Base-by-base conservation (phyloP, 768 basidiomycete genomes). In the Auriscalpium microsporum region DNA sequence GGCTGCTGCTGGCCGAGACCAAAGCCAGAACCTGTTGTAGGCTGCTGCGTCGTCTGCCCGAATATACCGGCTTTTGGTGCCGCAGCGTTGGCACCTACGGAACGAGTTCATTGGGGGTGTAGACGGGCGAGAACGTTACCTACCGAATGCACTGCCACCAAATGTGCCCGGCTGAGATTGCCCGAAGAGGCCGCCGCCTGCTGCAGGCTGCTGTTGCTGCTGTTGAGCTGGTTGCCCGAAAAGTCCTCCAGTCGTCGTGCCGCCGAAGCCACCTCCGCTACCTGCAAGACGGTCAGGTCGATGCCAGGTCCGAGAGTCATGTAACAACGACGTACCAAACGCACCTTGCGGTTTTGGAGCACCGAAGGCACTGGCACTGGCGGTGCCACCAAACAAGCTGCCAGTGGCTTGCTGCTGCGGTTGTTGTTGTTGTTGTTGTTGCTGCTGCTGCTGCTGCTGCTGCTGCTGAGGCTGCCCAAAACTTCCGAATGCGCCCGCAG, bases 171-270 rank as follows among this genome's bases (percentile, higher is more conserved):
- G 49, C 49, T 58, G 58, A 47, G 53, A 46, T 50, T 67, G 65
- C n/a, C 66, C 67, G 50, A 73, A 73, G 10, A 70, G 52, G 3
- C 70, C 62, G 17, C 57, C 58, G n/a, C 67, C 61, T 40, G 66
- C 52, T 40, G 63, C 55, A 19, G 63, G 66, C 52, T 74, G 73
- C 49, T 67, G 70, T 44, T 65, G 67, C 52, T 62, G 69, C 47
- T 68, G 65, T 28, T 49, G 58, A 34, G 66, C 62, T 34, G 21
- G 50, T 53, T 59, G 62, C 34, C 68, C 69, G 50, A 70, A 70
- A 19, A 64, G 54, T 44, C 67, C 60, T 19, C 60, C 58, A 13
- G 54, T 65, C 8, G 56, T 48, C 17, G 48, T 13, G 36, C 51
- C 50, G 36, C 58, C 60, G 48, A 62, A 62, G 8, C 49, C 53